Conservation (phyloP, 176 grass and related monocot species). For the Elaeis guineensis region DNA sequence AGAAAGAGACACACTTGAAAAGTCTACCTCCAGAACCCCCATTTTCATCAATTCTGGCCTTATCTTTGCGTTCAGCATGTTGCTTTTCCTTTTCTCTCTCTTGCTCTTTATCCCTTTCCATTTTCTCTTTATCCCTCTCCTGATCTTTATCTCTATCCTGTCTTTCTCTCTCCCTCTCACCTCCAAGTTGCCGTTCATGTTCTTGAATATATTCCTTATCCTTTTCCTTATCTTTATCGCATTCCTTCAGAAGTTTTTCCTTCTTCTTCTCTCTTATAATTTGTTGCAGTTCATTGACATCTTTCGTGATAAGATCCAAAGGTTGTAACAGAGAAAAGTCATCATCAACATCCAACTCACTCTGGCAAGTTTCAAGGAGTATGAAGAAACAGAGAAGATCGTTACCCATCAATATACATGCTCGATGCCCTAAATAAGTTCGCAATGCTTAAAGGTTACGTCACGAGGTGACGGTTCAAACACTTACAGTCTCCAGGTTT, state of each 20-base stretch:
- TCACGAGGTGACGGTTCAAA: slow-evolving; percentile 8
- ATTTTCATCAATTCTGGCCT: slow-evolving; percentile 57
- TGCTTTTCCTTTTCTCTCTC: slow-evolving; percentile 50
- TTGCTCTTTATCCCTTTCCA: slow-evolving; percentile 27
- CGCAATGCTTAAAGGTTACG: too few relatives aligned
- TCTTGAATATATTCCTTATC: slow-evolving; percentile 42
- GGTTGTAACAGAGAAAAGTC: slow-evolving; percentile 91
- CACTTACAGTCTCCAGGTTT: slow-evolving; percentile 57
- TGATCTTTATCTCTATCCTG: slow-evolving; percentile 64
- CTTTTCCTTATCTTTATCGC: slow-evolving; percentile 63
- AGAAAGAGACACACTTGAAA: slow-evolving; percentile 1
- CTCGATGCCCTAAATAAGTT: too few relatives aligned
- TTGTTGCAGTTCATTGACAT: slow-evolving; percentile 76
- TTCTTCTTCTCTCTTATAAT: slow-evolving; percentile 78
- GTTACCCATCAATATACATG: too few relatives aligned
- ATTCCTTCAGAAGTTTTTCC: slow-evolving; percentile 46
- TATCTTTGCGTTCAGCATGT: slow-evolving; percentile 44
- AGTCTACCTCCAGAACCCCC: slow-evolving; percentile 46
- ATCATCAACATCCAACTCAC: slow-evolving; percentile 52
- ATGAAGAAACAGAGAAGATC: neutral
- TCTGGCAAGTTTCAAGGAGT: slow-evolving; percentile 28
- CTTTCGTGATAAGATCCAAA: slow-evolving; percentile 92
- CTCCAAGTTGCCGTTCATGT: slow-evolving; percentile 37
- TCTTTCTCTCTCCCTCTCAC: slow-evolving; percentile 51
- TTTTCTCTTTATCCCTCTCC: slow-evolving; percentile 47